Evolutionary conservation across 1,284 basidiomycete genomes (phyloP), one percentile per base, ranked within the genome.

Genomic region (Stereum hirsutum): DNA sequence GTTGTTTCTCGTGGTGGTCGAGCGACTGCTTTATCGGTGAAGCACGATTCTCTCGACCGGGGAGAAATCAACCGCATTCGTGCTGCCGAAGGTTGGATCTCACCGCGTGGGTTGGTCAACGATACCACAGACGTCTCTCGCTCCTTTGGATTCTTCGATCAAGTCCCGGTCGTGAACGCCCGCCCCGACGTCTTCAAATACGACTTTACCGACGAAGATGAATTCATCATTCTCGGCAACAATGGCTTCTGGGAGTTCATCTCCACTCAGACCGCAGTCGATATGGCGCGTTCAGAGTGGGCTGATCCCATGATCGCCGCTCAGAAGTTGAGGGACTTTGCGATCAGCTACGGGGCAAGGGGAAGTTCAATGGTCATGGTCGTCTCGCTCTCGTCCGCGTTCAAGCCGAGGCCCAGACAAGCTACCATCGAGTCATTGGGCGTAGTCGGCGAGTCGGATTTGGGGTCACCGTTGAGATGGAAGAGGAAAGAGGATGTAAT

Each of bases 321-420:
- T 0, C 94, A 97, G 66, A 98, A 97, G 68, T 66, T 99, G 42
- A 78, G 96, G 43, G 96, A 99, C 62, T 89, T 97, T 53, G 93
- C 96, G 8, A 89, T 99, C 57, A 92, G 90, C 54, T 98, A 98
- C 62, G 96, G 96, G 11, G 93, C 93, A 7, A 84, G 90, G 50
- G 89, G 90, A 12, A 91, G 85, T 49, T 86, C 89, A 46, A 96
- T 98, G 92, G 93, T 99, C 64, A 98, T 99, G 95, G 92, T 98
- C 28, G 79, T 99, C 52, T 81, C 80, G 39, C 73, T 97, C 12
- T 77, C 78, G 10, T 90, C 90, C 56, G 64, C 94, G 26, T 92
- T 94, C 70, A 54, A 59, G 14, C 49, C 60, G 26, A 66, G 75
- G 28, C 63, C 63, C 15, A 64, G 67, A 10, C 72, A 72, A 42